Conservation (phyloP, 495 filamentous ascomycete species). For the Pseudotulostoma volvatum region DNA sequence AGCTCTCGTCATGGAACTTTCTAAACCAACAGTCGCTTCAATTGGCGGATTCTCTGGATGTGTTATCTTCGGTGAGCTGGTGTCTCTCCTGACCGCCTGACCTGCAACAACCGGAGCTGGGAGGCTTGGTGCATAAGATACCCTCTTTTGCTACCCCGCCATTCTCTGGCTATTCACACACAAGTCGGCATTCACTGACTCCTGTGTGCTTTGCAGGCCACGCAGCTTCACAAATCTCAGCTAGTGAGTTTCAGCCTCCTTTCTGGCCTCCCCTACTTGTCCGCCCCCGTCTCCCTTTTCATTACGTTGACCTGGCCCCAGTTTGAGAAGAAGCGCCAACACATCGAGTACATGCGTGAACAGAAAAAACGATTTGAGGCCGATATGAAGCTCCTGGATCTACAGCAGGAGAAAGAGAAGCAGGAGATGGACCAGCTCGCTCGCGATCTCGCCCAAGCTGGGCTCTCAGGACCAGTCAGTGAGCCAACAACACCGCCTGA, state of each 20-base stretch:
- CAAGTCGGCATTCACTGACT: slow-evolving; percentile 3
- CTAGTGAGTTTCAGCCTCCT: not conserved
- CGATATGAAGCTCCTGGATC: slow-evolving; percentile 71
- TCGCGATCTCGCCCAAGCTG: slow-evolving; percentile 50
- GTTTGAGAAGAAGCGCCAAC: slow-evolving; percentile 83
- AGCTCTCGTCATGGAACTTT: slow-evolving; percentile 64
- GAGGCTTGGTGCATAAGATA: slow-evolving; percentile 13
- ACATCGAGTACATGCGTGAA: slow-evolving; percentile 72
- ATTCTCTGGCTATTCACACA: slow-evolving; percentile 1
- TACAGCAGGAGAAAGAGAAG: slow-evolving; percentile 64
- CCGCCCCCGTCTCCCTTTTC: slow-evolving; percentile 1
- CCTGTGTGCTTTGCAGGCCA: not conserved
- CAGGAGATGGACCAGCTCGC: slow-evolving; percentile 68
- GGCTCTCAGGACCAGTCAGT: slow-evolving; percentile 56
- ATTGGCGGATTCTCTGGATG: slow-evolving; percentile 40
- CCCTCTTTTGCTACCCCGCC: slow-evolving; percentile 21
- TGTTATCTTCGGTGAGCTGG: slow-evolving; percentile 35
- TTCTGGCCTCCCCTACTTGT: not conserved
- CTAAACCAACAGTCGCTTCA: slow-evolving; percentile 44
- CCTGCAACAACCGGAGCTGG: slow-evolving; percentile 1
- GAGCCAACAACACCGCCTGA: slow-evolving; percentile 97
- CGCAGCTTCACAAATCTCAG: not conserved
- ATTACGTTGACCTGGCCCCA: slow-evolving; percentile 25
- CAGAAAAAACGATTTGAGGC: slow-evolving; percentile 72
- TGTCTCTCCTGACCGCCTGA: slow-evolving; percentile 4